Conservation (phyloP, 1,284 basidiomycete genomes). For the Cronartium ribicola region DNA sequence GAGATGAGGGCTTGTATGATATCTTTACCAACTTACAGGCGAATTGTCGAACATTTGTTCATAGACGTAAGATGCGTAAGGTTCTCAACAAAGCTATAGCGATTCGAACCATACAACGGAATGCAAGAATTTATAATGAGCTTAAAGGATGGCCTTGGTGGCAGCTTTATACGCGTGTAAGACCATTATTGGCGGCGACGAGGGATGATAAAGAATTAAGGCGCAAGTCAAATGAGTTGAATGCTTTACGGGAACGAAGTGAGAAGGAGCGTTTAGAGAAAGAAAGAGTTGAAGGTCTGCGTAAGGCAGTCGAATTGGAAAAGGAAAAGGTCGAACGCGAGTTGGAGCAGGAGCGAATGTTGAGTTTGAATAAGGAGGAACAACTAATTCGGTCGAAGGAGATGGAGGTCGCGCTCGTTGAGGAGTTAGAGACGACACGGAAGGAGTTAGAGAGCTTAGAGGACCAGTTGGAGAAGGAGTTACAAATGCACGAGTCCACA, state of each 20-base stretch:
- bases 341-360: slow-evolving; percentile 73
- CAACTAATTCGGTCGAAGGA: slow-evolving; percentile 80
- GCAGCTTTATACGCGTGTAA: slow-evolving; percentile 89
- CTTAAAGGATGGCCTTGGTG: slow-evolving; percentile 98
- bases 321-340: slow-evolving; percentile 75
- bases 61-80: slow-evolving; percentile 87
- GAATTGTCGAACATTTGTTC: slow-evolving; percentile 74
- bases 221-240: slow-evolving; percentile 79
- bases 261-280: slow-evolving; percentile 77
- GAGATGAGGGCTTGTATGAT: slow-evolving; percentile 80
- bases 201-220: slow-evolving; percentile 86
- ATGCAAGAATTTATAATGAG: slow-evolving; percentile 83
- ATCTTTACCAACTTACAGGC: slow-evolving; percentile 87
- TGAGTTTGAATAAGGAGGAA: slow-evolving; percentile 76
- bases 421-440: slow-evolving; percentile 61
- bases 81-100: slow-evolving; percentile 87
- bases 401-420: slow-evolving; percentile 74
- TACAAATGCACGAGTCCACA: slow-evolving; percentile 53
- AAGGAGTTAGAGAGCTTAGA: slow-evolving; percentile 76
- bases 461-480: slow-evolving; percentile 74
- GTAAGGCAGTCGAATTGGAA: slow-evolving; percentile 72
- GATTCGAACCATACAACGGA: slow-evolving; percentile 85
- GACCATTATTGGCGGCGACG: slow-evolving; percentile 86
- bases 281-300: slow-evolving; percentile 69
- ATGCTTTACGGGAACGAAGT: slow-evolving; percentile 73